A percentile compares a stretch with the other conserved stretches of the same genome.
These are phyloP conservation scores for Pulicaria dysenterica DNA, from an alignment of 129 eudicot species.

Conservation along the genomic window DNA sequence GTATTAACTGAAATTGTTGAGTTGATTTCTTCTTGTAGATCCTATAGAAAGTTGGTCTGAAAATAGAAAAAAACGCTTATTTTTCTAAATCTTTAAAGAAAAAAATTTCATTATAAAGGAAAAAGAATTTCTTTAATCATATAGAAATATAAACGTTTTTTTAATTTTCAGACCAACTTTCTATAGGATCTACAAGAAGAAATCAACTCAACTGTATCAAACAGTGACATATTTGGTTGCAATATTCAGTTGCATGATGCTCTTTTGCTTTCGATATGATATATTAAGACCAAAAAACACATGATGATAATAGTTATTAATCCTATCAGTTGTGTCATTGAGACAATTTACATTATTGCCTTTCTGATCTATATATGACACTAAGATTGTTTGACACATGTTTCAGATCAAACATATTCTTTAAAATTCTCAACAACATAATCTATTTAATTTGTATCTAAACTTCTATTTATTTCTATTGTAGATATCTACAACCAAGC, in stretches of 20 bases:
- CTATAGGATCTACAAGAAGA: slow-evolving; percentile 51
- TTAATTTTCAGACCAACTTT: slow-evolving; percentile 63
- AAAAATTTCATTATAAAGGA: no score
- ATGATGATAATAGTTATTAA: slow-evolving; percentile 60
- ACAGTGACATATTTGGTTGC: slow-evolving; percentile 68
- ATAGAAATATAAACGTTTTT: no score
- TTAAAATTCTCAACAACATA: not conserved
- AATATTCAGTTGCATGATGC: slow-evolving; percentile 68
- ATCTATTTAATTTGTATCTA: not conserved
- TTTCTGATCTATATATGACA: slow-evolving; percentile 63
- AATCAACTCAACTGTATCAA: slow-evolving; percentile 76
- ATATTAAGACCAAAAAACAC: slow-evolving; percentile 45
- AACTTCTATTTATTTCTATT: not conserved
- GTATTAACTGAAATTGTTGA: no score
- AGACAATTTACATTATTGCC: slow-evolving; percentile 39
- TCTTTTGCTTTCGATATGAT: slow-evolving; percentile 50
- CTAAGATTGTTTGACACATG: slow-evolving; percentile 51
- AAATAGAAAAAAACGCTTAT: no score
- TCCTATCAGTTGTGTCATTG: slow-evolving; percentile 44
- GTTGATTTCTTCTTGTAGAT: no score
- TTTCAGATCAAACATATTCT: not conserved
- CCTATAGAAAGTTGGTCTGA: no score
- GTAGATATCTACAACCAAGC: slow-evolving; percentile 51
- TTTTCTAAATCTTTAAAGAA: no score
- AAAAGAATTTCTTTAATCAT: no score